Evolutionary conservation across 1,284 basidiomycete species (phyloP).

Genomic region (Trichosporon faecale): DNA sequence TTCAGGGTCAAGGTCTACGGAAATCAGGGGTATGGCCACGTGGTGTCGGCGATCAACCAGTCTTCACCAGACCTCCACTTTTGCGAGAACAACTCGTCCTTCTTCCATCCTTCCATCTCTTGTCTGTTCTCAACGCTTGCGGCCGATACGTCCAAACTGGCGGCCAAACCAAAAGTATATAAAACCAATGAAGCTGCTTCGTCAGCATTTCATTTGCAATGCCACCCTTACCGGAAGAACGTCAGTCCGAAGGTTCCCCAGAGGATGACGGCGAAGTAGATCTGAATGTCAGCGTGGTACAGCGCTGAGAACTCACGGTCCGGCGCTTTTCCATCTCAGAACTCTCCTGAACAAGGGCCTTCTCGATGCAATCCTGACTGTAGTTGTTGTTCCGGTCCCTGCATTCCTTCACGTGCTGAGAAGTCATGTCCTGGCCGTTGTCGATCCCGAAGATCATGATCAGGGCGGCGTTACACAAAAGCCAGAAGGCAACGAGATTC

Average conservation of each 20-base stretch:
- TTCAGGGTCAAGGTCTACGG: too few species aligned
- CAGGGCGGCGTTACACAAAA: conserved; percentile 74
- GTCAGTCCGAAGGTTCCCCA: conserved; percentile 85
- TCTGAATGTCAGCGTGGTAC: conserved; percentile 30
- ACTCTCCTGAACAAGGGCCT: conserved; percentile 36
- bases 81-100: too few species aligned
- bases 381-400: conserved; percentile 26
- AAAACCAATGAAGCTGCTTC: conserved; percentile 67
- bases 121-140: conserved; percentile 2
- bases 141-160: conserved; percentile 36
- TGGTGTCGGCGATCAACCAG: too few species aligned
- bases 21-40: too few species aligned
- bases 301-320: conserved; percentile 21
- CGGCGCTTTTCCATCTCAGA: conserved; percentile 53
- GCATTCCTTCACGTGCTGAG: conserved; percentile 37
- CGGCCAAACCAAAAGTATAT: conserved; percentile 40
- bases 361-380: conserved; percentile 27
- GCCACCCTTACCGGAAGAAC: conserved; percentile 64
- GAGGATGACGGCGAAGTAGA: conserved; percentile 77
- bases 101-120: too few species aligned
- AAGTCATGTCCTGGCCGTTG: conserved; percentile 65
- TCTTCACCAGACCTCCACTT: too few species aligned
- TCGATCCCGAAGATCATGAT: conserved; percentile 80
- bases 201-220: too few species aligned
- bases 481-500: conserved; percentile 78